Evolutionary conservation across 208 protist genomes (phyloP), one percentile per base, ranked within the genome.

Genomic region (Trypanosoma vivax): DNA sequence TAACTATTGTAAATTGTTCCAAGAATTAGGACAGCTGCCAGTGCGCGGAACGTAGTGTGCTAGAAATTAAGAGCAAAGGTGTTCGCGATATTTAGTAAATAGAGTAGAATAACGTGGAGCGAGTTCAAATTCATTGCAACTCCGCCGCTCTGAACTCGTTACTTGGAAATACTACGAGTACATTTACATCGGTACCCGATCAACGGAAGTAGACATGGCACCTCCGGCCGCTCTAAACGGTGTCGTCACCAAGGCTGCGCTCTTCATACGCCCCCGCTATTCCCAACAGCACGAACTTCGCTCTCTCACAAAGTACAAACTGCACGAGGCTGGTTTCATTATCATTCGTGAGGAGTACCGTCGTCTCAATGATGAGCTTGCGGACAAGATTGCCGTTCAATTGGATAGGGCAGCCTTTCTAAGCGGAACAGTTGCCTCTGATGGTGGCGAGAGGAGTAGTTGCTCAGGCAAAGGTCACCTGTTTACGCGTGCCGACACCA

Each of bases 321-420:
- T 94, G 21, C 81, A 80, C 60, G 87, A 90, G 30, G 79, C 68
- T 5, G 87, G 87, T 50, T 94, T 94, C 63, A 85, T 90, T 48
- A 59, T 91, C 21, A 73, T 87, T 9, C 79, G 79, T 9, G 79
- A 90, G 50, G 82, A 90, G 67, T 74, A 79, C 47, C 74, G 83
- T n/a, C 63, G 76, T 13, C 13, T 94, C 5, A 94, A 90, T 54
- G 49, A 72, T 2, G 87, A 94, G 59, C n/a, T 84, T 2, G 72
- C 80, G 6, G 65, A 84, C 53, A 79, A 70, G 48, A 63, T 92
- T 25, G 64, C 62, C 25, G 54, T 76, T 2, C 61, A 68, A 51
- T 50, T 83, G 13, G 83, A 90, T 53, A 24, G 65, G 58, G 14
- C 28, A 47, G 24, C 73, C 55, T 65, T 59, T 64, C 37, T 61